These are phyloP conservation scores for Pluteus cervinus DNA, from an alignment of 768 basidiomycete species.

Conservation along the genomic window DNA sequence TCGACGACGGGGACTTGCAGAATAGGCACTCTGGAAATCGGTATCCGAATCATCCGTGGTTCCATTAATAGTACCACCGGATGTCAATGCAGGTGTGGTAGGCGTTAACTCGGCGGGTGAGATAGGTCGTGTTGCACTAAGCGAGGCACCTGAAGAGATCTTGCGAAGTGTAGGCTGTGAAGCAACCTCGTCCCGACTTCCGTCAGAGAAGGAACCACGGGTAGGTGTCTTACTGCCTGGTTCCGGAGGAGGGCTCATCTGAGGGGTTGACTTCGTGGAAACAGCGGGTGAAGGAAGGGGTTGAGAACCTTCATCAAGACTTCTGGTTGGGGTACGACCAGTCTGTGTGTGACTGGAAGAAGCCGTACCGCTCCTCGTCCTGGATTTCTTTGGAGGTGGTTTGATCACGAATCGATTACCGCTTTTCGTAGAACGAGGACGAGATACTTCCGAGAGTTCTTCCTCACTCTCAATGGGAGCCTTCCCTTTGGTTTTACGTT, in stretches of 20 bases:
- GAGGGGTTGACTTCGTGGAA: conserved; percentile 19
- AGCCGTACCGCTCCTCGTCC: conserved; percentile 55
- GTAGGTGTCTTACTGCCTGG: conserved; percentile 35
- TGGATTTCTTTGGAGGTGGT: conserved; percentile 29
- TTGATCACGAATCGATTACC: conserved; percentile 23
- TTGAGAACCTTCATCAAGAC: too few species aligned
- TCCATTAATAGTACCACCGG: conserved; percentile 23
- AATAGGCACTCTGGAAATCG: conserved; percentile 86
- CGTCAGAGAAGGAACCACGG: conserved; percentile 30
- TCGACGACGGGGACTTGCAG: conserved; percentile 62
- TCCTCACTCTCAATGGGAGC: conserved; percentile 47
- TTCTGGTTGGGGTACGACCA: conserved; percentile 22
- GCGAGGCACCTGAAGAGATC: conserved; percentile 24
- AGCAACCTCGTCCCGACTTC: conserved; percentile 23
- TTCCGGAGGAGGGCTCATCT: conserved; percentile 25
- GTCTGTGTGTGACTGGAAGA: conserved; percentile 63
- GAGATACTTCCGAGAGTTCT: conserved; percentile 46
- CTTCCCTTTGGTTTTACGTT: conserved; percentile 42
- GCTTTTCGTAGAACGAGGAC: conserved; percentile 31
- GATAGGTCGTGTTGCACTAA: conserved; percentile 8
- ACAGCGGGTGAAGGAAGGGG: conserved; percentile 10
- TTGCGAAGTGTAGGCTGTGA: conserved; percentile 28
- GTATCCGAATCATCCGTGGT: conserved; percentile 74
- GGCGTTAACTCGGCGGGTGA: conserved; percentile 14
- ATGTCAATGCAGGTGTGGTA: conserved; percentile 11